phyloP scores from a whole-genome alignment of 1,139 yeast genomes.

The Sugiyamaella pinicola region DNA sequence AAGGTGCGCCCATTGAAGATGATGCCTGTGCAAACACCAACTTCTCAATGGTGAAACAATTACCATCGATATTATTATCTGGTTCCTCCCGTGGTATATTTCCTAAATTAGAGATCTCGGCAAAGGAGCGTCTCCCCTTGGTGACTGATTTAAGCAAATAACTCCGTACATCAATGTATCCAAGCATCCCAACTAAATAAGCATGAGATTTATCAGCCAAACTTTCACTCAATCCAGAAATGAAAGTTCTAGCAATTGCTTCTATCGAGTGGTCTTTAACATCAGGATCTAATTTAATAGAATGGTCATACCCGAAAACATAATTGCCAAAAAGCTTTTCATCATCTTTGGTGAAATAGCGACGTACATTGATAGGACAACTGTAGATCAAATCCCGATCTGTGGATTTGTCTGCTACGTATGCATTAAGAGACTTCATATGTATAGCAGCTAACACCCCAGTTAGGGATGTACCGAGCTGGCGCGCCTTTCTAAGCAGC shows the following conservation, averaged over 20 bases:
- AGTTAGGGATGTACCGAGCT: conserved; percentile 19
- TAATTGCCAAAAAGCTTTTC: conserved; percentile 26
- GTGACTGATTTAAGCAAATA: conserved; percentile 17
- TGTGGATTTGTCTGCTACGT: background rate
- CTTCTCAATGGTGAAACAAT: background rate
- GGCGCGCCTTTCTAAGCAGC: conserved; percentile 22
- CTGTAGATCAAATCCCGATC: conserved; percentile 24
- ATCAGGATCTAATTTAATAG: conserved; percentile 4
- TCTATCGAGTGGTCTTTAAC: conserved; percentile 13
- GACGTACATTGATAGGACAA: conserved; percentile 31
- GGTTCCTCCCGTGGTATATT: conserved; percentile 11
- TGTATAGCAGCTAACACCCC: conserved; percentile 23
- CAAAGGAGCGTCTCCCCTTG: conserved; percentile 23
- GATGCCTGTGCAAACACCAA: conserved; percentile 26
- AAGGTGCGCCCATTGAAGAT: conserved; percentile 23
- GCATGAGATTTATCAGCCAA: conserved; percentile 17
- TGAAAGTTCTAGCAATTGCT: conserved; percentile 23
- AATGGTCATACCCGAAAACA: conserved; percentile 24
- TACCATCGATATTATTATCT: background rate
- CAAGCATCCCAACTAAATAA: conserved; percentile 27
- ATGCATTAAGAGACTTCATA: conserved; percentile 16
- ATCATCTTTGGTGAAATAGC: conserved; percentile 19
- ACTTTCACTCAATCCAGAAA: conserved; percentile 12
- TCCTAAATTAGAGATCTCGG: conserved; percentile 34
- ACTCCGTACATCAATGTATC: conserved; percentile 22